A percentile compares a stretch with the other conserved stretches of the same genome.
Evolutionary conservation across 805 yeast genomes (phyloP).

Genomic region (Cyberlindnera galapagoensis): DNA sequence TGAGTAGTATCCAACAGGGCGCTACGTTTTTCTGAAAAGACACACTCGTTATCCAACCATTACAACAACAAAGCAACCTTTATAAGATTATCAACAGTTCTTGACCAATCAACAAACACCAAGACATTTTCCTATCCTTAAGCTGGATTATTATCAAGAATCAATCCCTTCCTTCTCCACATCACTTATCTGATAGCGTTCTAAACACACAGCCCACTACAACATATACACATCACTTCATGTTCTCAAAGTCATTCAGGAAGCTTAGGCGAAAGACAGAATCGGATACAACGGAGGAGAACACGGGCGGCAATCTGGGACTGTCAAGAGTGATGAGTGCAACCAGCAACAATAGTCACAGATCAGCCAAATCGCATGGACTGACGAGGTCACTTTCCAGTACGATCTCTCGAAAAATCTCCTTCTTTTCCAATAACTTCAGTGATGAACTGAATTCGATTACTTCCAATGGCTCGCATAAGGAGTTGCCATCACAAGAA

Average conservation of each 20-base stretch:
- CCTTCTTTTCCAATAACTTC: constrained; percentile 15
- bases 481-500: constrained; percentile 8
- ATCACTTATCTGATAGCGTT: too few species aligned
- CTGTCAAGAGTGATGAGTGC: background rate
- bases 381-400: constrained; percentile 6
- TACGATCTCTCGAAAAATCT: constrained; percentile 12
- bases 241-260: constrained; percentile 10
- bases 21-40: too few species aligned
- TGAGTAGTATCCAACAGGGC: too few species aligned
- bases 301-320: constrained; percentile 2
- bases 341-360: constrained; percentile 1
- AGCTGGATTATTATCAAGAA: too few species aligned
- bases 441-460: constrained; percentile 14
- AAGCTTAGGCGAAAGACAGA: constrained; percentile 11
- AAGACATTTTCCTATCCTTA: too few species aligned
- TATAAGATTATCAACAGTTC: too few species aligned
- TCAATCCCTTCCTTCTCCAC: too few species aligned
- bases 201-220: too few species aligned
- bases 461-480: constrained; percentile 2
- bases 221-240: too few species aligned
- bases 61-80: too few species aligned
- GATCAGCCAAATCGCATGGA: constrained; percentile 9
- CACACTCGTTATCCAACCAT: too few species aligned
- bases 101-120: too few species aligned
- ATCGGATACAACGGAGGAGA: constrained; percentile 4